Conservation (phyloP, 352 stramenopile genomes). For the Globisporangium camurandrum region DNA sequence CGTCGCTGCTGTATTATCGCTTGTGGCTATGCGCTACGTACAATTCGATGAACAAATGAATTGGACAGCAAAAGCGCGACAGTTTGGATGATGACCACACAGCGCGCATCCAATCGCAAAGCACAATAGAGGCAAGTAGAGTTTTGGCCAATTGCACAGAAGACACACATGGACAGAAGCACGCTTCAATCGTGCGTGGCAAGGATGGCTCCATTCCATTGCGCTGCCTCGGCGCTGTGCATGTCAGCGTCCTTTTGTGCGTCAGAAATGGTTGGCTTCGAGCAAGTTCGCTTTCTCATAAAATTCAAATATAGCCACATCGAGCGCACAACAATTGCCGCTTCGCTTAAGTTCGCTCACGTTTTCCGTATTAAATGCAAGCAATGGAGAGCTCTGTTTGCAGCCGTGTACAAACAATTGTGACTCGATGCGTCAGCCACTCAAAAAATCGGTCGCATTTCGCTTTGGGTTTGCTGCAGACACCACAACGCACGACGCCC, state of each 20-base stretch:
- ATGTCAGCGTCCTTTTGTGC: background rate
- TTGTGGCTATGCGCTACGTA: too few species aligned
- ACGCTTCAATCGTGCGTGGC: background rate
- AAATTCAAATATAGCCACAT: background rate
- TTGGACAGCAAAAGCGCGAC: too few species aligned
- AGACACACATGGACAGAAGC: background rate
- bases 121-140: background rate
- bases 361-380: background rate
- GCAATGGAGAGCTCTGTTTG: background rate
- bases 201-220: constrained; percentile 2
- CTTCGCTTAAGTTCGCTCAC: background rate
- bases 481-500: too few species aligned
- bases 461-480: too few species aligned
- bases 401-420: background rate
- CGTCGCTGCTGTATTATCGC: too few species aligned
- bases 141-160: background rate
- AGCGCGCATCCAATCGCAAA: background rate
- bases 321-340: background rate
- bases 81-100: too few species aligned
- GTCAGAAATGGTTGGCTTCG: background rate
- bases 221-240: background rate
- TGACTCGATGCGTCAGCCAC: constrained; percentile 2
- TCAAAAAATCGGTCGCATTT: too few species aligned
- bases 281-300: background rate
- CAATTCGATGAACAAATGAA: too few species aligned